Percentiles rank a stretch among this genome's conserved stretches.
These are phyloP conservation scores for Lactuca saligna DNA, from an alignment of 129 eudicot genomes.

Conservation along the genomic window DNA sequence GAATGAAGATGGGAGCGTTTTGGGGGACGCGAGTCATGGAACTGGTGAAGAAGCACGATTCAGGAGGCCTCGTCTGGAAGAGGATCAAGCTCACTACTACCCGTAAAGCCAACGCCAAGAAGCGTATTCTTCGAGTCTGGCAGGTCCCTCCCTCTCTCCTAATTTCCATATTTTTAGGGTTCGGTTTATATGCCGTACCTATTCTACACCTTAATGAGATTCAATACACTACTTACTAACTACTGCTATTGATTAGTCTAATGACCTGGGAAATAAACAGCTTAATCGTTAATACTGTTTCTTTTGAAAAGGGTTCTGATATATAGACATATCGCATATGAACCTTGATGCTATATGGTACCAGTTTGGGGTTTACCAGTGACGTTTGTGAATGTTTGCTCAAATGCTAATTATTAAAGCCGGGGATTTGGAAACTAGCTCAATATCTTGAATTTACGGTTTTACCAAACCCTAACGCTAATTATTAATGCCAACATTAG, in stretches of 20 bases:
- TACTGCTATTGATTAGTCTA: not conserved
- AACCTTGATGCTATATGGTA: not conserved
- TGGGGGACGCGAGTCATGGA: constrained; percentile 82
- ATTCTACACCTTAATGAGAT: not conserved
- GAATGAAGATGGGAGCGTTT: constrained; percentile 51
- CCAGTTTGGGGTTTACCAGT: not conserved
- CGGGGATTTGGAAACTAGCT: not conserved
- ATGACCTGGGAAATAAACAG: not conserved
- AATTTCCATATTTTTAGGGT: not conserved
- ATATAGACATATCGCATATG: not conserved
- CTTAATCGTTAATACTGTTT: not conserved
- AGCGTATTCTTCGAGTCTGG: constrained; percentile 84
- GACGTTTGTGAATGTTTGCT: not conserved
- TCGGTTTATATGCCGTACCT: constrained; percentile 11
- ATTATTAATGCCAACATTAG: too few relatives aligned
- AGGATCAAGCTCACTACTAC: constrained; percentile 88
- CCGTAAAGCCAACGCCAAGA: constrained; percentile 96
- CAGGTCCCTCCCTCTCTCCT: constrained; percentile 47
- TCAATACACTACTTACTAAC: not conserved
- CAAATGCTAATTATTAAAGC: not conserved
- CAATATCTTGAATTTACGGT: not conserved
- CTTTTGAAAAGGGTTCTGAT: not conserved
- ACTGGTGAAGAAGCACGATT: constrained; percentile 92
- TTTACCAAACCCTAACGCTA: too few relatives aligned
- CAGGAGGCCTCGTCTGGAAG: constrained; percentile 92